These are phyloP conservation scores for Dipteronia sinensis DNA, from an alignment of 345 rosid genomes.

Conservation along the genomic window DNA sequence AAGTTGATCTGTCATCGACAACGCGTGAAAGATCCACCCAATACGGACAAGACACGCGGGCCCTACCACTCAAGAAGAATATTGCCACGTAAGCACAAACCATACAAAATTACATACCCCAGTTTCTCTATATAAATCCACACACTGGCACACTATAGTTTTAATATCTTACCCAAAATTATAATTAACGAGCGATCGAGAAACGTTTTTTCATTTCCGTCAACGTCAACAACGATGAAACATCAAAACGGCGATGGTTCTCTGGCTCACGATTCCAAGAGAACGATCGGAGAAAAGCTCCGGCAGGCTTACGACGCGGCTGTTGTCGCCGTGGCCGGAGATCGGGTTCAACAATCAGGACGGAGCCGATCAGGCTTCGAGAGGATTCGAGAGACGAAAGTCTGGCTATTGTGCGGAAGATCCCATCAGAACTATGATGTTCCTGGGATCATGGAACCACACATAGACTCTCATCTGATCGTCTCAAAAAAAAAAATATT, in stretches of 20 bases:
- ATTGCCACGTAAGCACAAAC: neutral
- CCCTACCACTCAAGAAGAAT: slow-evolving; percentile 11
- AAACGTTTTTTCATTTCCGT: neutral
- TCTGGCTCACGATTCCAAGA: slow-evolving; percentile 35
- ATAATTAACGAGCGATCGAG: neutral
- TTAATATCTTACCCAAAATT: slow-evolving; percentile 27
- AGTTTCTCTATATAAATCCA: slow-evolving; percentile 29
- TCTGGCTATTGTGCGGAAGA: slow-evolving; percentile 37
- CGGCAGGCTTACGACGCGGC: slow-evolving; percentile 41
- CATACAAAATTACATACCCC: neutral
- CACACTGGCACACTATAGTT: neutral
- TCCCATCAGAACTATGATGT: slow-evolving; percentile 64
- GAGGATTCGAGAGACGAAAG: slow-evolving; percentile 39
- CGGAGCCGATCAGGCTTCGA: slow-evolving; percentile 5
- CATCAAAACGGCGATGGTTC: slow-evolving; percentile 37
- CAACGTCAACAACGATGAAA: slow-evolving; percentile 25
- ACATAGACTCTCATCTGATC: slow-evolving; percentile 23
- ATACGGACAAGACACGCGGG: slow-evolving; percentile 4
- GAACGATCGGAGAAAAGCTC: slow-evolving; percentile 42
- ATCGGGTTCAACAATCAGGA: slow-evolving; percentile 8
- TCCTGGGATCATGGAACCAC: slow-evolving; percentile 65
- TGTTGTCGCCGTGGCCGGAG: slow-evolving; percentile 13
- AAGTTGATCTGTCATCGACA: slow-evolving; percentile 34
- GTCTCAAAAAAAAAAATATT: no score
- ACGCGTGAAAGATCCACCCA: neutral